phyloP scores from a whole-genome alignment of 2,329 filamentous ascomycete species.

The Coniella lustricola region DNA sequence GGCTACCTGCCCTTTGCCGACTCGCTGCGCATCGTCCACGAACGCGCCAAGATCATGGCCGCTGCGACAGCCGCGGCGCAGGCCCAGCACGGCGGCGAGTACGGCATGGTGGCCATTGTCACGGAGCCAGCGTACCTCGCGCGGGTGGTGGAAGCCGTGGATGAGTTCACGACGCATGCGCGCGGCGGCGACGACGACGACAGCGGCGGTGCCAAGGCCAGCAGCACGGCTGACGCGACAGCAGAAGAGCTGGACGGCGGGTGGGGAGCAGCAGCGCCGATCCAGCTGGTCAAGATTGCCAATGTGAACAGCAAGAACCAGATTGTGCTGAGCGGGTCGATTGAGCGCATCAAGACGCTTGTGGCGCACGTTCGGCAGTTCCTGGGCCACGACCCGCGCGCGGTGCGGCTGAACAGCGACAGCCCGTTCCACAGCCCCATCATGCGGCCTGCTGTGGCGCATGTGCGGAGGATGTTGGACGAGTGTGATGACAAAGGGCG shows the following conservation, averaged over 20 bases:
- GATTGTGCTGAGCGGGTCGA: slow-evolving; percentile 85
- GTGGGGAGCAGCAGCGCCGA: slow-evolving; percentile 52
- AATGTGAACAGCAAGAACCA: slow-evolving; percentile 97
- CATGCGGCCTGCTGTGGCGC: slow-evolving; percentile 75
- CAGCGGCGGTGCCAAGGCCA: slow-evolving; percentile 48
- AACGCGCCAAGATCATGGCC: slow-evolving; percentile 77
- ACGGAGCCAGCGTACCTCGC: slow-evolving; percentile 74
- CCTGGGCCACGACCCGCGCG: slow-evolving; percentile 81
- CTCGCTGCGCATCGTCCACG: slow-evolving; percentile 68
- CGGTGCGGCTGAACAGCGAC: slow-evolving; percentile 79
- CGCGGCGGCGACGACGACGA: too few relatives aligned
- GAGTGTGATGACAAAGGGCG: slow-evolving; percentile 54
- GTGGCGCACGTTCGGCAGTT: slow-evolving; percentile 83
- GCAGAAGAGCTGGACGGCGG: too few relatives aligned
- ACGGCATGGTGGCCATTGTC: slow-evolving; percentile 90
- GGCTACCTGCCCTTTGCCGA: slow-evolving; percentile 74
- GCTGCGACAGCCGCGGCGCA: slow-evolving; percentile 62
- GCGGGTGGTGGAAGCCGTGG: slow-evolving; percentile 63
- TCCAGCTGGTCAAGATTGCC: slow-evolving; percentile 82
- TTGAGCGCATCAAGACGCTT: slow-evolving; percentile 73
- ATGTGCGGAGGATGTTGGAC: slow-evolving; percentile 64
- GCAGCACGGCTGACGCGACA: slow-evolving; percentile 54
- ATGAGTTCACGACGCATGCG: slow-evolving; percentile 61
- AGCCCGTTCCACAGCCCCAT: slow-evolving; percentile 87
- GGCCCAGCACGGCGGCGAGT: slow-evolving; percentile 66